Conservation (phyloP, 2,329 filamentous ascomycete genomes). For the Aureobasidium zeae region DNA sequence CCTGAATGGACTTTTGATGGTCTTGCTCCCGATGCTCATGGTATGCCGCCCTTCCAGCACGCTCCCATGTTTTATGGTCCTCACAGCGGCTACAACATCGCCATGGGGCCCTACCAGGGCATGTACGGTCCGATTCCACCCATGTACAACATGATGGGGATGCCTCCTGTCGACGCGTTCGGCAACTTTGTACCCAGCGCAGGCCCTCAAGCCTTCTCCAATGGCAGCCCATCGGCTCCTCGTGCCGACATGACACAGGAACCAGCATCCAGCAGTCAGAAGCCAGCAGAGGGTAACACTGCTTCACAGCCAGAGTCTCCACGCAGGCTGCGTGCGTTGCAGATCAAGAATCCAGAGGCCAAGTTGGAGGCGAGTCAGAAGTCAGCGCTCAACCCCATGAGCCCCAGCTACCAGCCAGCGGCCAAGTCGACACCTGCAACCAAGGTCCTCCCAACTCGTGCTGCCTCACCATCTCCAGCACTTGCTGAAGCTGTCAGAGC, state of each 20-base stretch:
- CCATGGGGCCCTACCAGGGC: constrained; percentile 5
- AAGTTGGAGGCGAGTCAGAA: constrained; percentile 20
- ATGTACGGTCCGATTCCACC: constrained; percentile 5
- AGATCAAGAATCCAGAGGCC: constrained; percentile 27
- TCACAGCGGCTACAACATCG: neutral
- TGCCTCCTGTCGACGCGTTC: constrained; percentile 11
- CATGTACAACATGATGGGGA: constrained; percentile 15
- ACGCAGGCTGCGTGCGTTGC: constrained; percentile 24
- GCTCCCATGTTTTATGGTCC: neutral
- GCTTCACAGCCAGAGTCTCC: constrained; percentile 17
- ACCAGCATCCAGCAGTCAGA: neutral
- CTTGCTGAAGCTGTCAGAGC: constrained; percentile 15
- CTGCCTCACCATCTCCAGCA: constrained; percentile 11
- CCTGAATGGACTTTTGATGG: constrained; percentile 13
- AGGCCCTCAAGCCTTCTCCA: constrained; percentile 8
- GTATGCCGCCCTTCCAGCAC: constrained; percentile 4
- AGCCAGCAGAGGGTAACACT: neutral
- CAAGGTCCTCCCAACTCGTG: neutral
- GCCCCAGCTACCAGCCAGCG: constrained; percentile 30
- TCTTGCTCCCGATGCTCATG: constrained; percentile 4
- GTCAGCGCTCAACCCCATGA: constrained; percentile 31
- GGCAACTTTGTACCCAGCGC: neutral
- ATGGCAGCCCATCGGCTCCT: constrained; percentile 1
- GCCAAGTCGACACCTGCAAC: constrained; percentile 14
- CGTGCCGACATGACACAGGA: neutral